Evolutionary conservation across 163 green algal species (phyloP), one percentile per base, ranked within the genome.

Genomic region (Scenedesmus sp.): DNA sequence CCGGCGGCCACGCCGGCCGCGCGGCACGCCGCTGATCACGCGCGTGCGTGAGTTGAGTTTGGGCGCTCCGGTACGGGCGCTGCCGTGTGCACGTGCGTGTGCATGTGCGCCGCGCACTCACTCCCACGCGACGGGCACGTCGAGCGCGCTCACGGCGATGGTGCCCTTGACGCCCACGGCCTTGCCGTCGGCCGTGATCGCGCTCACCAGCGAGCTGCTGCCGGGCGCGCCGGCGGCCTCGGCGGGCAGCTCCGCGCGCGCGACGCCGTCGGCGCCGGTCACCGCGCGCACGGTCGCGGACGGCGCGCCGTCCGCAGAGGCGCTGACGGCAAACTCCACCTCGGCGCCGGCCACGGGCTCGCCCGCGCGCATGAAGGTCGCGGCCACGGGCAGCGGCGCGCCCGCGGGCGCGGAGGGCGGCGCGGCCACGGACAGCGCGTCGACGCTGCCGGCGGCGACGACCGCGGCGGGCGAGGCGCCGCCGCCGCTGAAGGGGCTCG

Each of bases 121-220:
- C 63, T 58, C n/a, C 69, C 69, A 77, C 2, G 28, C 15, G 7
- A 77, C 29, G 3, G 20, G 26, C 6, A 28, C n/a, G 4, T 77
- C 54, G n/a, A 33, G 34, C 20, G 69, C 54, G 15, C 10, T 42
- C 2, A 77, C 5, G 11, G 34, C 54, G 33, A 77, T 33, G 22
- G 20, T 77, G 2, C 69, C 69, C 36, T 57, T 77, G 15, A 47
- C 69, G 45, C 69, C 69, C 33, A 77, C 48, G 3, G 69, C 69
- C 36, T 22, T 67, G 9, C 69, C 69, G 54, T 77, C 69, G 22
- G 34, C 36, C 11, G 54, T 67, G 6, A 42, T 60, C 0, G 69
- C 69, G 31, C 53, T 67, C 54, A 77, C 53, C 13, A 58, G 14
- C 5, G n/a, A 57, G 39, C 39, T 77, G 36, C 36, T 34, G 28